Base-by-base conservation (phyloP, 1,139 yeast species). In the Candida sp. region DNA sequence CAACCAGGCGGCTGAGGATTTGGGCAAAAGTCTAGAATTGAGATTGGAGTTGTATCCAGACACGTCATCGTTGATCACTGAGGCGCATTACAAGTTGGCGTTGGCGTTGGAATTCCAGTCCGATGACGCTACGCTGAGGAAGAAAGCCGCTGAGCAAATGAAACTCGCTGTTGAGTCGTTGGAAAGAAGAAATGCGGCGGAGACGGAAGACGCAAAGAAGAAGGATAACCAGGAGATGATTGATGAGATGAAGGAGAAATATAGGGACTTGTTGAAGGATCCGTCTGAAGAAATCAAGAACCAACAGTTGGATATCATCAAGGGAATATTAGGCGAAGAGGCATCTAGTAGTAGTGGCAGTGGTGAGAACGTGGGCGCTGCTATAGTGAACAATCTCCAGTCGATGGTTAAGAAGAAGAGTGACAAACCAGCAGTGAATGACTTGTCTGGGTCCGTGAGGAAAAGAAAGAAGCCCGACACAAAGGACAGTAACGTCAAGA, bases 21-120 rank as follows among this genome's bases (percentile, higher is more conserved):
- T 90, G 51, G 71, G 75, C 44, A 70, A 79, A 11, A 76, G 90
- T 48, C 76, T 89, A 42, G 70, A 79, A 23, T 69, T 88, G 47
- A 80, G 93, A 63, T 62, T 73, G 46, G 73, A 83, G 54, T 69
- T 90, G 37, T 85, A 80, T 62, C 67, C 79, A 17, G 68, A 68
- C n/a, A 68, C 73, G 5, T 82, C 90, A 1, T 77, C 88, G 2
- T 70, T 85, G 37, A 75, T 91, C 7, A 85, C 94, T 3, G 97
- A 91, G 63, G 86, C 92, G 0, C 90, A 90, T 67, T 90, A 87
- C 70, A 91, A 91, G 67, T 74, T 90, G 38, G 88, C 96, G 0
- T 74, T 92, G 46, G 96, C 97, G 0, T 73, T 83, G 53, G 97
- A 92, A 61, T 88, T 88, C 60, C 77, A 83, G 52, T 77, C 80